Evolutionary conservation across 2,329 filamentous ascomycete species (phyloP).

Genomic region (Verruconis gallopava): DNA sequence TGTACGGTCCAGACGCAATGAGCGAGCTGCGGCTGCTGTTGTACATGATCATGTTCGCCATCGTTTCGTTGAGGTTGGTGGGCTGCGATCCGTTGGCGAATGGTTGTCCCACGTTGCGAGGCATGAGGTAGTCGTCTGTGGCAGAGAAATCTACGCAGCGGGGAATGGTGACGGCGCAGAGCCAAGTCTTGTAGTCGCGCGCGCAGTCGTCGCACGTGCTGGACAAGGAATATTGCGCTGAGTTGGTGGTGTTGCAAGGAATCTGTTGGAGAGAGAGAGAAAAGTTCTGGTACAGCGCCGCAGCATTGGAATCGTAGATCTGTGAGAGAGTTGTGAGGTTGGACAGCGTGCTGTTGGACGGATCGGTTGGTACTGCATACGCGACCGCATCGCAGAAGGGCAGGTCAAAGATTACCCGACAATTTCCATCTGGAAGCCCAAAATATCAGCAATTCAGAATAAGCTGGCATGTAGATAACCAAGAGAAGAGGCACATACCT

Average conservation of each 20-base stretch:
- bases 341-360: slow-evolving; percentile 16
- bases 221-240: slow-evolving; percentile 69
- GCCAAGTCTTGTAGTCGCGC: slow-evolving; percentile 79
- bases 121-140: slow-evolving; percentile 38
- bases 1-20: slow-evolving; percentile 82
- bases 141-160: slow-evolving; percentile 75
- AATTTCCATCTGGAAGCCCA: slow-evolving; percentile 57
- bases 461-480: too few species aligned
- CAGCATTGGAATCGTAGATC: slow-evolving; percentile 69
- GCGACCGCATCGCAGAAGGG: slow-evolving; percentile 78
- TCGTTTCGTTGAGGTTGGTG: slow-evolving; percentile 14
- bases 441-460: too few species aligned
- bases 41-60: slow-evolving; percentile 17
- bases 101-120: slow-evolving; percentile 54
- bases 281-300: slow-evolving; percentile 61
- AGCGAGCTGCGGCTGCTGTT: slow-evolving; percentile 49
- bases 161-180: slow-evolving; percentile 85
- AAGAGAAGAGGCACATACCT: slow-evolving; percentile 38
- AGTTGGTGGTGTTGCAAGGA: slow-evolving; percentile 63
- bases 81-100: slow-evolving; percentile 55
- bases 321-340: slow-evolving; percentile 48
- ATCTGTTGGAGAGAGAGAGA: slow-evolving; percentile 70
- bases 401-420: slow-evolving; percentile 76
- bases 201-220: slow-evolving; percentile 64
- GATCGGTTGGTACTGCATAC: slow-evolving; percentile 80